Evolutionary conservation across 495 filamentous ascomycete species (phyloP), one percentile per base, ranked within the genome.

Genomic region (Viridothelium virens): DNA sequence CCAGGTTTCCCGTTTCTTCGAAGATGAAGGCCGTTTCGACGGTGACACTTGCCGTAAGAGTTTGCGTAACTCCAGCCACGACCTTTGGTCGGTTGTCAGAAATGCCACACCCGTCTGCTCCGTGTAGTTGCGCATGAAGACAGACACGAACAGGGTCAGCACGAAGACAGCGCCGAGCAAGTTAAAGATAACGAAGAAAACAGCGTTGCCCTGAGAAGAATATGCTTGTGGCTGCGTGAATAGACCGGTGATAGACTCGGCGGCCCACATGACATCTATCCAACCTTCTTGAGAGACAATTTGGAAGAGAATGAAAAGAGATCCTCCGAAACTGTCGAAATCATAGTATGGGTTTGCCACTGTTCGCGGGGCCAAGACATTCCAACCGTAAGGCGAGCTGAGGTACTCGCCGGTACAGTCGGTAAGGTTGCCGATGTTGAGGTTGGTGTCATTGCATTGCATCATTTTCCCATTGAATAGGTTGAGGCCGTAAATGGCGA

Each of bases 111-210:
- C 94, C 10, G 94, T 99, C 76, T 97, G 92, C 78, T 99, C 94
- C 2, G 94, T 97, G 79, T 97, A 97, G 75, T 95, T 97, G 56
- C 94, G 89, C 95, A 99, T 99, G 76, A 99, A 99, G 61, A 99
- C 94, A 68, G 94, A 97, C 41, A 97, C 94, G 74, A 99, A 99
- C 73, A 99, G 80, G 1, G 95, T 99, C 77, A 99, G 80, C 62
- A 99, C 91, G 79, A 99, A 99, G 73, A 99, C 95, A 2, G 95
- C 90, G 34, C 91, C 92, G 66, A 99, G 83, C 69, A 99, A 84
- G 76, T 99, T 99, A 85, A 97, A 99, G 12, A 91, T 83, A 61
- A 99, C 85, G 76, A 97, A 96, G 83, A 96, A 97, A 33, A 97
- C 69, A 2, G 89, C 93, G 69, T 97, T 96, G 33, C 87, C 91